Evolutionary conservation across 2,329 filamentous ascomycete genomes (phyloP), one percentile per base, ranked within the genome.

Genomic region (Akanthomyces muscarius): DNA sequence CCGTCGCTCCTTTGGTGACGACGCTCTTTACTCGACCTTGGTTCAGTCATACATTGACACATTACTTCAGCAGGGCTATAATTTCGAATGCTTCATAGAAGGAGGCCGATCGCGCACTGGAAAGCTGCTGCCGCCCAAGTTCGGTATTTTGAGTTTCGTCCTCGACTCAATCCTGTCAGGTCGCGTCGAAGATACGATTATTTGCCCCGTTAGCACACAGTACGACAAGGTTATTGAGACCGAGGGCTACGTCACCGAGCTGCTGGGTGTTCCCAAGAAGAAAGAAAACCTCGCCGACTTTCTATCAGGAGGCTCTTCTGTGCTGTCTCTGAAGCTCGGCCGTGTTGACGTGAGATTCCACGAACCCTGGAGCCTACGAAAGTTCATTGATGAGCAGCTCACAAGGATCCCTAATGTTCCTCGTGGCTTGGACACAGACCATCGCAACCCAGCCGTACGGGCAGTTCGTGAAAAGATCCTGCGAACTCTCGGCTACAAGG

Each of bases 141-240:
- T 98, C 68, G 95, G 95, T 11, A 97, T 99, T 64, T 78, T 99
- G 33, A 91, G 87, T 70, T 99, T 97, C 70, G 85, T 98, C 45
- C 79, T 99, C 21, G 95, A 99, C 69, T 96, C 92, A 68, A 82
- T 99, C 16, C 78, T 97, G 6, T 96, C 91, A 0, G 92, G 93
- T 0, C 85, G 93, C 7, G 92, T 97, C 0, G 82, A 96, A 53
- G 95, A 99, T 74, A 89, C 92, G 38, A 90, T 97, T 48, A 92
- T 99, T 59, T 97, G 94, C 69, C 95, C 95, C 0, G 95, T 99
- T 52, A 96, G 91, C 74, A 97, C 93, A 0, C 95, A 99, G 73
- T 99, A 99, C 72, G 95, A 99, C 80, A 99, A 98, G 73, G 95
- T 99, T 62, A 96, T 99, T 64, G 95, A 99, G 75, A 97, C 96